Conservation (phyloP, 345 rosid genomes). For the Sisymbrium altissimum region DNA sequence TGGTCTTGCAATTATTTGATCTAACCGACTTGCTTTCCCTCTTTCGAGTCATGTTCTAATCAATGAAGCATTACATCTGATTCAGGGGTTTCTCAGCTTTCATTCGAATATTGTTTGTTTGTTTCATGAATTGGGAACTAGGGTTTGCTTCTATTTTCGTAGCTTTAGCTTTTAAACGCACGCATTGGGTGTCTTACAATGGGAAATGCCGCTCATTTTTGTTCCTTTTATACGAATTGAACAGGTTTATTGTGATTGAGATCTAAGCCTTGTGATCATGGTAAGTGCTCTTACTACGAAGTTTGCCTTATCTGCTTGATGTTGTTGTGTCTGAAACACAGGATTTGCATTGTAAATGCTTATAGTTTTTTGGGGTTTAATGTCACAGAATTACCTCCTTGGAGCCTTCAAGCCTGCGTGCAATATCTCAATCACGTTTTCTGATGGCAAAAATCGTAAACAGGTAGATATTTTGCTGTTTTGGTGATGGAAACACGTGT, state of each 20-base stretch:
- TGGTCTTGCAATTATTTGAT: background rate
- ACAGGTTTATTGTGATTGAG: conserved; percentile 28
- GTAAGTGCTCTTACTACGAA: conserved; percentile 27
- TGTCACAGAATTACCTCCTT: conserved; percentile 71
- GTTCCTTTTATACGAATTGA: background rate
- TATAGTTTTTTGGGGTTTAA: background rate
- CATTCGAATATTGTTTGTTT: no score
- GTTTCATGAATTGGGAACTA: conserved; percentile 6
- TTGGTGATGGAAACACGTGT: no score
- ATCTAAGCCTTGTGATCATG: conserved; percentile 32
- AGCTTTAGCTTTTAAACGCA: background rate
- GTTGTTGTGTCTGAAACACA: background rate
- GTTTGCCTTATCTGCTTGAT: background rate
- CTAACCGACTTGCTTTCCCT: background rate
- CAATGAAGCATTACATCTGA: conserved; percentile 12
- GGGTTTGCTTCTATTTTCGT: background rate
- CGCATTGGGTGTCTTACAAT: background rate
- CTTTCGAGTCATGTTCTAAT: background rate
- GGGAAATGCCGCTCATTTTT: conserved; percentile 8
- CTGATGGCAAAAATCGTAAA: conserved; percentile 85
- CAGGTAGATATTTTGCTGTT: conserved; percentile 47
- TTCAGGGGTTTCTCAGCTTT: background rate
- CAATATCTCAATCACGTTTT: conserved; percentile 61
- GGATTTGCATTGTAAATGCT: background rate
- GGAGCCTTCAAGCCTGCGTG: conserved; percentile 99